These are phyloP conservation scores for Puccinia hordei DNA, from an alignment of 1,284 basidiomycete species.

Conservation along the genomic window DNA sequence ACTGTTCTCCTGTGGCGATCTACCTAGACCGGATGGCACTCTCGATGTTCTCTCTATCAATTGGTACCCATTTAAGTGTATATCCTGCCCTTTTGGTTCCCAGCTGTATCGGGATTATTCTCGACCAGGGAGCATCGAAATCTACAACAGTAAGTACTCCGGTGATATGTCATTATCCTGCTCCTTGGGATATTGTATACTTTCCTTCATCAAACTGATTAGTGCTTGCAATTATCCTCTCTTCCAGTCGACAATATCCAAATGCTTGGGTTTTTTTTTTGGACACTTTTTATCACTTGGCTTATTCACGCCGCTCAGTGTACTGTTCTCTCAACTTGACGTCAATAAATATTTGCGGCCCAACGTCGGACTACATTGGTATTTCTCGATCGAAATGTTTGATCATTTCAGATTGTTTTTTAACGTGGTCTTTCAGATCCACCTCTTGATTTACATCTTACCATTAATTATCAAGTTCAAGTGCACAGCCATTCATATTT, in stretches of 20 bases:
- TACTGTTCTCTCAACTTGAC: constrained; percentile 41
- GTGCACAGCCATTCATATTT: constrained; percentile 59
- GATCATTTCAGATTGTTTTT: constrained; percentile 96
- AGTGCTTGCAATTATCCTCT: constrained; percentile 61
- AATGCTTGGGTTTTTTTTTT: constrained; percentile 33
- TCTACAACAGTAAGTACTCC: not conserved
- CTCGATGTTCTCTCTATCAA: constrained; percentile 69
- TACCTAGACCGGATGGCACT: constrained; percentile 65
- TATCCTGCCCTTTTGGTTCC: constrained; percentile 71
- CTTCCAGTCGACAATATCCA: constrained; percentile 60
- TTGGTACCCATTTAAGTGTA: constrained; percentile 71
- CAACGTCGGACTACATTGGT: constrained; percentile 95
- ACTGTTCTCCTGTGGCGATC: not conserved
- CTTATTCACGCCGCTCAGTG: constrained; percentile 60
- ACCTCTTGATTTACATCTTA: constrained; percentile 78
- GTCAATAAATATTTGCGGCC: constrained; percentile 68
- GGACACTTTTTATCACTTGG: constrained; percentile 34
- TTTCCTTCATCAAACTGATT: not conserved
- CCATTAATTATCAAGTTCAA: constrained; percentile 86
- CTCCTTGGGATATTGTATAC: not conserved
- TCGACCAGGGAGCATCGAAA: not conserved
- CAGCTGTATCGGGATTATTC: constrained; percentile 23
- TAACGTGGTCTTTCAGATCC: constrained; percentile 88
- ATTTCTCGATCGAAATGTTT: constrained; percentile 99
- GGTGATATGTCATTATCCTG: not conserved